Conservation (phyloP, 169 alveolate genomes). For the Theileria parva region DNA sequence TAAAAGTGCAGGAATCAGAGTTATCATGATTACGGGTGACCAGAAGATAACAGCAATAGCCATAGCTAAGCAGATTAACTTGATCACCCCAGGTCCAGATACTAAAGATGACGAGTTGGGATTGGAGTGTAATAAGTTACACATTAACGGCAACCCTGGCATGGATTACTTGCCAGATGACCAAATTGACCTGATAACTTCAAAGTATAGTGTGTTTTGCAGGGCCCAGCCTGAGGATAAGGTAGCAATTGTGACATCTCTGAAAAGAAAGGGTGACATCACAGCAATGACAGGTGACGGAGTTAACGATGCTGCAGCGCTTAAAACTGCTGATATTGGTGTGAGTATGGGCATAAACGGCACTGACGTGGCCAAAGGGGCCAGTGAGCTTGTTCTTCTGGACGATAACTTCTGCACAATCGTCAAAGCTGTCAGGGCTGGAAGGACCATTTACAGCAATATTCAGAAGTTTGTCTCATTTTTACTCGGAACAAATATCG, state of each 20-base stretch:
- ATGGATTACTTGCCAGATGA: conserved; percentile 77
- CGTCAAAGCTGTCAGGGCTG: conserved; percentile 87
- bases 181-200: conserved; percentile 74
- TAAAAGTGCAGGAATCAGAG: conserved; percentile 95
- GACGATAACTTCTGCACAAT: conserved; percentile 88
- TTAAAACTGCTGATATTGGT: conserved; percentile 89
- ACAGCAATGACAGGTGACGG: conserved; percentile 93
- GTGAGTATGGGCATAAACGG: conserved; percentile 94
- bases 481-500: conserved; percentile 89
- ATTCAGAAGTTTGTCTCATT: conserved; percentile 92
- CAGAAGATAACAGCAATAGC: conserved; percentile 96
- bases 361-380: conserved; percentile 87
- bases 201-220: conserved; percentile 80
- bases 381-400: conserved; percentile 81
- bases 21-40: conserved; percentile 99
- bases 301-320: conserved; percentile 90
- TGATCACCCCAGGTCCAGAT: conserved; percentile 43
- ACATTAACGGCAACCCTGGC: conserved; percentile 74
- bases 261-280: conserved; percentile 86
- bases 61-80: conserved; percentile 88
- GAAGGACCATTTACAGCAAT: conserved; percentile 89
- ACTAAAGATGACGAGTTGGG: conserved; percentile 18
- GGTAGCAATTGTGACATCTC: conserved; percentile 86
- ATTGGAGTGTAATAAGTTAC: conserved; percentile 74
- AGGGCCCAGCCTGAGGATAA: conserved; percentile 90